Evolutionary conservation across 768 basidiomycete genomes (phyloP), one percentile per base, ranked within the genome.

Genomic region (Tulasnella sp.): DNA sequence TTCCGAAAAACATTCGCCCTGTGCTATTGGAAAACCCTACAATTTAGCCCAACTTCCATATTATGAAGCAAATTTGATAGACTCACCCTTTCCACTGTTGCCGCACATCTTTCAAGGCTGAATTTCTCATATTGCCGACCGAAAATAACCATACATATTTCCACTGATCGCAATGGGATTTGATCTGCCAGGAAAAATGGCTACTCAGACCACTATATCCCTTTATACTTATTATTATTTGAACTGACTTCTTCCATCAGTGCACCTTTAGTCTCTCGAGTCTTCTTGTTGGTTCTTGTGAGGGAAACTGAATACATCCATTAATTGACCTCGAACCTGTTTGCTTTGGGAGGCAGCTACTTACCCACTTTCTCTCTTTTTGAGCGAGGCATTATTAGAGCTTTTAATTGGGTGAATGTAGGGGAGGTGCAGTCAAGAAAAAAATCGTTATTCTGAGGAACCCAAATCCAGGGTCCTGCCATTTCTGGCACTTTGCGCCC

Each of bases 91-190:
- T 87, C 95, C 95, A 99, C 57, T 85, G 70, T 54, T 79, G 80
- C 57, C 95, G 76, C 41, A 98, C 87, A 45, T 88, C 90, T 72
- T 98, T 92, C 33, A 99, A 69, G 66, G 89, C 83, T 24, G 90
- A 70, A 68, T 93, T 98, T 54, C 95, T 74, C 90, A 96, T 93
- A 58, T 90, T 79, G 13, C 91, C 92, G 4, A 96, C 88, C 59
- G 84, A 80, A 63, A 99, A 95, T 33, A 96, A 63, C 88, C 91
- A 99, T 68, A 88, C 84, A 66, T 95, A 92, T 61, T 77, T 77
- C 81, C 87, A 96, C 69, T 88, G 85, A 58, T 92, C 89, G 19
- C 80, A 70, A 63, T 80, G 79, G 62, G 73, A 73, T 71, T 88
- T 84, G 48, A 98, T 70, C 88, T 91, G 60, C 49, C 51, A 16